phyloP scores from a whole-genome alignment of 192 early-diverging fungal genomes.

The Gryganskiella cystojenkinii region DNA sequence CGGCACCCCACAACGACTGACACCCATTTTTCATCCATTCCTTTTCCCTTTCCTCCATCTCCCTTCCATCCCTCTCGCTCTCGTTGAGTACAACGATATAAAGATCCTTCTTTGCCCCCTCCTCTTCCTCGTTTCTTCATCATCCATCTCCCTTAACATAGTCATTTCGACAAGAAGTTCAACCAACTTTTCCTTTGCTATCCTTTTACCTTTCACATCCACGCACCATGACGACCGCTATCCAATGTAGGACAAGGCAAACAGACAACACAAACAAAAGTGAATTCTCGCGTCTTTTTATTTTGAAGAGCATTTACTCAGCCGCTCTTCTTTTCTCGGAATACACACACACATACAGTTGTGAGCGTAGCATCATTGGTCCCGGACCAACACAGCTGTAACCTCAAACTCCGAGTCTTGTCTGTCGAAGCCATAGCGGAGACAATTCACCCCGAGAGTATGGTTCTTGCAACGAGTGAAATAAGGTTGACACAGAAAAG shows the following conservation, averaged over 20 bases:
- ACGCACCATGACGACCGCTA: too few species aligned
- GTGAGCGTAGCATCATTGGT: slow-evolving; percentile 48
- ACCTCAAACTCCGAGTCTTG: slow-evolving; percentile 43
- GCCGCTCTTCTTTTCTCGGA: neutral
- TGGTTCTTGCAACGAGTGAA: neutral
- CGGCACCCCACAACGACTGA: too few species aligned
- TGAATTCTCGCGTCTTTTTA: neutral
- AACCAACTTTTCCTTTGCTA: too few species aligned
- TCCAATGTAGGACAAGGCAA: too few species aligned
- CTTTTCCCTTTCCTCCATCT: too few species aligned
- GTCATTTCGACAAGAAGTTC: too few species aligned
- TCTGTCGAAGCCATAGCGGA: slow-evolving; percentile 50
- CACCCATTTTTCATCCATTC: too few species aligned
- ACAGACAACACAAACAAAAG: too few species aligned
- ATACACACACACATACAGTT: slow-evolving; percentile 7
- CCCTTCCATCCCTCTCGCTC: neutral
- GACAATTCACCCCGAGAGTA: slow-evolving; percentile 47
- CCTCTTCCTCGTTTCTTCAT: neutral
- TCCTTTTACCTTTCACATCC: too few species aligned
- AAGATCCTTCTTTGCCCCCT: neutral
- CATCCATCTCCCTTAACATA: too few species aligned
- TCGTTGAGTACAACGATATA: neutral
- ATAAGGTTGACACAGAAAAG: neutral
- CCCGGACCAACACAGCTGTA: slow-evolving; percentile 39
- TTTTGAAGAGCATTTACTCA: neutral